Evolutionary conservation across 1,139 yeast species (phyloP).

Genomic region (Kurtzmaniella quercitrusa): DNA sequence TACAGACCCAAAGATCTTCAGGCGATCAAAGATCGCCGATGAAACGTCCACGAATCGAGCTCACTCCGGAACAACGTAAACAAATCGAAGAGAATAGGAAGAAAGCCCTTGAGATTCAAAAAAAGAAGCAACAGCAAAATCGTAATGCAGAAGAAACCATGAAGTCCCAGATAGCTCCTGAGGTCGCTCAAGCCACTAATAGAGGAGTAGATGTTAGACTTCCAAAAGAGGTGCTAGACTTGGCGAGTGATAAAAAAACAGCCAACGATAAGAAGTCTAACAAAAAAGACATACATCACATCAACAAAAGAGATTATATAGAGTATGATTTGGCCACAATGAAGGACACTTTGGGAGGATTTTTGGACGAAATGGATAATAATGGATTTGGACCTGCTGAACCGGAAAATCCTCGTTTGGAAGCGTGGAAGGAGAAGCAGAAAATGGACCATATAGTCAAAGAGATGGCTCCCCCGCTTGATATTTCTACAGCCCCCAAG

Average conservation of each 20-base stretch:
- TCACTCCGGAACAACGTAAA: conserved; percentile 52
- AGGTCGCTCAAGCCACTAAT: not conserved
- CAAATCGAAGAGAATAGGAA: conserved; percentile 55
- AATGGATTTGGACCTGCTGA: conserved; percentile 12
- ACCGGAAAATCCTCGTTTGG: conserved; percentile 46
- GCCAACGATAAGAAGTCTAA: conserved; percentile 15
- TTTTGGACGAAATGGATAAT: conserved; percentile 49
- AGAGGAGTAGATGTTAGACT: conserved; percentile 12
- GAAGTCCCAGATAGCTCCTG: conserved; percentile 1
- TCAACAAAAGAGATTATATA: conserved; percentile 67
- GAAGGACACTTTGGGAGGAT: conserved; percentile 88
- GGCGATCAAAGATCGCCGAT: conserved; percentile 9
- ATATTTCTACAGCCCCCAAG: conserved; percentile 66
- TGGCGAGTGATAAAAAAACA: conserved; percentile 12
- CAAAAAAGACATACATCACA: conserved; percentile 29
- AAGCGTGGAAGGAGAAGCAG: conserved; percentile 76
- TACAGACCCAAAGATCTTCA: not conserved
- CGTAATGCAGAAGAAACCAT: conserved; percentile 25
- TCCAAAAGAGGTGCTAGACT: conserved; percentile 11
- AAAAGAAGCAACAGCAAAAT: conserved; percentile 28
- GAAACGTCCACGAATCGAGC: conserved; percentile 20
- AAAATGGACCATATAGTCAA: conserved; percentile 35
- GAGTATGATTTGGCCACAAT: conserved; percentile 90
- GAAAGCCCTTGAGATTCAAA: conserved; percentile 53
- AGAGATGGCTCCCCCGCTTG: conserved; percentile 67